Conservation (phyloP, 805 yeast genomes). For the Lachancea quebecensis region DNA sequence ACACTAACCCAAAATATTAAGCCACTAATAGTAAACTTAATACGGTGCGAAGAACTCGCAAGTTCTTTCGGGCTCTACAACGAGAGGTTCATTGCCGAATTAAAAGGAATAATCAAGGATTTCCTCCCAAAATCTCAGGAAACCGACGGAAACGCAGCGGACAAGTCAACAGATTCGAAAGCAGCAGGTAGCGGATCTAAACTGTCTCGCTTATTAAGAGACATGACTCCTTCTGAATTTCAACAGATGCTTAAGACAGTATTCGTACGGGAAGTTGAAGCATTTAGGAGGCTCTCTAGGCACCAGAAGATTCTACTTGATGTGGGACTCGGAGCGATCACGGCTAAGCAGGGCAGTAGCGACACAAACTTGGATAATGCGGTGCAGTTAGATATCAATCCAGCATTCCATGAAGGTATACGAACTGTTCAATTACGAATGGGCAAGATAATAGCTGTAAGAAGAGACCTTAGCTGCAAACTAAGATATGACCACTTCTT, state of each 20-base stretch:
- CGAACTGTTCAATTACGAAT: conserved; percentile 68
- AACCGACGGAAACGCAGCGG: conserved; percentile 2
- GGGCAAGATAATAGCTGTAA: conserved; percentile 68
- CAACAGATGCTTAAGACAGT: conserved; percentile 59
- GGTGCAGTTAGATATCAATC: conserved; percentile 59
- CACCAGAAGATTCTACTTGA: conserved; percentile 79
- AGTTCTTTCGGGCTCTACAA: conserved; percentile 60
- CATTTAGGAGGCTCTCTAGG: conserved; percentile 61
- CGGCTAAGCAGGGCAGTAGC: conserved; percentile 22
- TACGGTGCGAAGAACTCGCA: conserved; percentile 53
- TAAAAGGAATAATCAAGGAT: conserved; percentile 62
- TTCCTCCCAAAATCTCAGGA: conserved; percentile 48
- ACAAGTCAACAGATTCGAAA: conserved; percentile 8
- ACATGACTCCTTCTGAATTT: conserved; percentile 68
- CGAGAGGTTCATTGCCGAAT: conserved; percentile 59
- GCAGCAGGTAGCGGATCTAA: conserved; percentile 33
- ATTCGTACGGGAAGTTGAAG: conserved; percentile 60
- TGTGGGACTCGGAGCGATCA: conserved; percentile 46
- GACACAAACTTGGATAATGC: conserved; percentile 29
- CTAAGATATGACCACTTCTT: conserved; percentile 56
- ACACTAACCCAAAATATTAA: conserved; percentile 39
- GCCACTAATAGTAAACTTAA: conserved; percentile 47
- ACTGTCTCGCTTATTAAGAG: conserved; percentile 46
- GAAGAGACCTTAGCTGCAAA: conserved; percentile 63
- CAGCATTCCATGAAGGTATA: conserved; percentile 59